phyloP scores from a whole-genome alignment of 2,329 filamentous ascomycete genomes.

The Neonectria faginata region DNA sequence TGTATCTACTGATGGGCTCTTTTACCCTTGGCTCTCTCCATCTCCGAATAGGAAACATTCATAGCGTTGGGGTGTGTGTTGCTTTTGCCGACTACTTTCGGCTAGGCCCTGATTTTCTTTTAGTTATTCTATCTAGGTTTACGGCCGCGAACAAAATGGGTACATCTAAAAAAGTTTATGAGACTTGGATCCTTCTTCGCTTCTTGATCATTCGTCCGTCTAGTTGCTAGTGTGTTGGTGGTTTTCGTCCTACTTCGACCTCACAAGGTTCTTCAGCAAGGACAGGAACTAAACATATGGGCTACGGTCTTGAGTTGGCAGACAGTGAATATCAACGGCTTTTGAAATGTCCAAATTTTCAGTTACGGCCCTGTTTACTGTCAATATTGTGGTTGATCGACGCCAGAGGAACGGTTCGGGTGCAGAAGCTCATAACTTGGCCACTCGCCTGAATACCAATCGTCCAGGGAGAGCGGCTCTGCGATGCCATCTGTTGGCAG shows the following conservation, averaged over 20 bases:
- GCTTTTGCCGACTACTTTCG: constrained; percentile 24
- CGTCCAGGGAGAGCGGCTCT: constrained; percentile 1
- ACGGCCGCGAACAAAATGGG: constrained; percentile 41
- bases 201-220: constrained; percentile 7
- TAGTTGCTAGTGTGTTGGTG: not conserved
- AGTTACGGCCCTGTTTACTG: not conserved
- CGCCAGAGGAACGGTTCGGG: constrained; percentile 3
- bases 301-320: not conserved
- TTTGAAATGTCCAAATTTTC: not conserved
- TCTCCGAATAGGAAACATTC: constrained; percentile 41
- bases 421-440: constrained; percentile 14
- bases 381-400: not conserved
- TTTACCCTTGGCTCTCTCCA: constrained; percentile 26
- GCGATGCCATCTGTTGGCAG: constrained; percentile 11
- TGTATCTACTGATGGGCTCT: constrained; percentile 27
- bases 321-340: not conserved
- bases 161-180: constrained; percentile 35
- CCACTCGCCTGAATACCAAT: constrained; percentile 12
- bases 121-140: constrained; percentile 35
- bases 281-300: not conserved
- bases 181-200: constrained; percentile 22
- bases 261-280: constrained; percentile 5
- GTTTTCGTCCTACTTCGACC: not conserved
- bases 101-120: constrained; percentile 32
- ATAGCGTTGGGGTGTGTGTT: constrained; percentile 45